Evolutionary conservation across 164 flowering plant species (phyloP).

Genomic region (Tetrastigma voinierianum): DNA sequence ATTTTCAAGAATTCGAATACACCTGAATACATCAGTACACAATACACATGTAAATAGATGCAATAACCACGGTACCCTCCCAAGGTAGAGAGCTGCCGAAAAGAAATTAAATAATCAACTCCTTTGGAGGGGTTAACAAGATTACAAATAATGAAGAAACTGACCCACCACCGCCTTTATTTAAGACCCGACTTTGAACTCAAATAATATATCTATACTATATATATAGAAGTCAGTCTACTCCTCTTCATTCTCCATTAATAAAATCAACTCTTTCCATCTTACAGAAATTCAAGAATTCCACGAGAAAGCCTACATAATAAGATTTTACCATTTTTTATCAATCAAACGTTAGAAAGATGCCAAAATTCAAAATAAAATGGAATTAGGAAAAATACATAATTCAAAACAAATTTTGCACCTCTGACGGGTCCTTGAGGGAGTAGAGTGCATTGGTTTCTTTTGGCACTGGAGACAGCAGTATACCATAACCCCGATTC

Average conservation of each 20-base stretch:
- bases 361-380: not conserved
- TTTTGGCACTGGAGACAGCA: constrained; percentile 78
- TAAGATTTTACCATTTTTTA: not conserved
- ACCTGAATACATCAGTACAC: too few species aligned
- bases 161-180: not conserved
- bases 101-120: too few species aligned
- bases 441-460: constrained; percentile 82
- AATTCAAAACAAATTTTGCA: constrained; percentile 6
- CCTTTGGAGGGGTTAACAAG: too few species aligned
- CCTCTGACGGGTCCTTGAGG: constrained; percentile 83
- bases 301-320: constrained; percentile 83
- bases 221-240: not conserved
- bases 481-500: constrained; percentile 74
- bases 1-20: too few species aligned
- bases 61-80: too few species aligned
- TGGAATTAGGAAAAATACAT: not conserved
- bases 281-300: constrained; percentile 61
- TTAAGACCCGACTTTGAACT: not conserved
- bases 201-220: not conserved
- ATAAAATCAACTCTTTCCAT: constrained; percentile 30
- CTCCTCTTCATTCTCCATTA: not conserved
- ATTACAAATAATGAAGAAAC: not conserved
- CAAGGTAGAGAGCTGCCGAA: too few species aligned
- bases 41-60: too few species aligned
- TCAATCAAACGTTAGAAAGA: not conserved